Conservation (phyloP, 495 filamentous ascomycete genomes). For the Bacidia rubella region DNA sequence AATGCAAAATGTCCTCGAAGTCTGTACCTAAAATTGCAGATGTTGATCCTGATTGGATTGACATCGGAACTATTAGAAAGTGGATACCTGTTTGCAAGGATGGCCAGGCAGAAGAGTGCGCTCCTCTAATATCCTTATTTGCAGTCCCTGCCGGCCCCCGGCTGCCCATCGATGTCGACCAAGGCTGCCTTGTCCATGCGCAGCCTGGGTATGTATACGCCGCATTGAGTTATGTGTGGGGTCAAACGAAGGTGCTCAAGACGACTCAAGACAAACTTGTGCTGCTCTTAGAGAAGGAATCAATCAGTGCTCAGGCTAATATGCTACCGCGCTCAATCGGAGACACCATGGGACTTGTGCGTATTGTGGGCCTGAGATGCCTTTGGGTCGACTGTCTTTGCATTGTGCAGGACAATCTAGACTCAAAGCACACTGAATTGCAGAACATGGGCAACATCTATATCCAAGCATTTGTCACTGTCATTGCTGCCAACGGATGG, state of each 20-base stretch:
- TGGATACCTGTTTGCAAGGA: no score
- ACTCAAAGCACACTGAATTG: slow-evolving; percentile 20
- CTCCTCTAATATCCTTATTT: no score
- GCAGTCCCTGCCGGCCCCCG: no score
- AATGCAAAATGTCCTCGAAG: no score
- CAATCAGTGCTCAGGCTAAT: not conserved
- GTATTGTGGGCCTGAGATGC: slow-evolving; percentile 13
- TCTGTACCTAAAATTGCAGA: no score
- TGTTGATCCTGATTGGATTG: no score
- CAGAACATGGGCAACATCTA: slow-evolving; percentile 26
- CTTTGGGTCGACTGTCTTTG: slow-evolving; percentile 28
- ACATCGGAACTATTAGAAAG: no score
- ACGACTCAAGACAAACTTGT: not conserved
- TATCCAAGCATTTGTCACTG: slow-evolving; percentile 20
- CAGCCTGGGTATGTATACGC: slow-evolving; percentile 9
- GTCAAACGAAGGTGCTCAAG: not conserved
- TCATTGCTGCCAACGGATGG: slow-evolving; percentile 21
- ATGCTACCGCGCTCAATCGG: slow-evolving; percentile 17
- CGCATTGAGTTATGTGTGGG: slow-evolving; percentile 22
- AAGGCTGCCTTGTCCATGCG: slow-evolving; percentile 1
- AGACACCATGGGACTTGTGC: slow-evolving; percentile 20
- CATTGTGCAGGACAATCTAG: slow-evolving; percentile 22
- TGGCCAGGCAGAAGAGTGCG: no score
- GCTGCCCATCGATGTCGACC: slow-evolving; percentile 1
- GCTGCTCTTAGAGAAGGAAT: not conserved